Evolutionary conservation across 2,329 filamentous ascomycete genomes (phyloP).

Genomic region (Colletotrichum lentis): DNA sequence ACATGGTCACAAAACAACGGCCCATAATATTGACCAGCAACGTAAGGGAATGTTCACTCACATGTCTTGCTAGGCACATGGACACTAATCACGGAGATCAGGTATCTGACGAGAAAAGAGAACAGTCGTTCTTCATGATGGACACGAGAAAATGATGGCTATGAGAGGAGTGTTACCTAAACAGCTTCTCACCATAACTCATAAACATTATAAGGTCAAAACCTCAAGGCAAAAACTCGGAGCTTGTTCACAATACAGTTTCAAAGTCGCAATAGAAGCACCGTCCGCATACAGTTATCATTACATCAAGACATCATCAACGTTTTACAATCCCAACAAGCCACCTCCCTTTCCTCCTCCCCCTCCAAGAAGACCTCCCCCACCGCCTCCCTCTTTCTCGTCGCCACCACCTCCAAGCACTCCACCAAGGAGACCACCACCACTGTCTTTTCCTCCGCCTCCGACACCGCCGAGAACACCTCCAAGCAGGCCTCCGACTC

Average conservation of each 20-base stretch:
- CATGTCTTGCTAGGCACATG: too few species aligned
- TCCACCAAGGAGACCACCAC: conserved; percentile 20
- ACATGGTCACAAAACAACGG: too few species aligned
- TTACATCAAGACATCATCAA: neutral
- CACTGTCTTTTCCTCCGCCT: conserved; percentile 1
- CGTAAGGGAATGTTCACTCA: too few species aligned
- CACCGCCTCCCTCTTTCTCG: conserved; percentile 8
- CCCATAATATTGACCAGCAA: too few species aligned
- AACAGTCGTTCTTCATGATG: too few species aligned
- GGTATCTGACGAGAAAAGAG: too few species aligned
- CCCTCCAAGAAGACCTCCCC: conserved; percentile 13
- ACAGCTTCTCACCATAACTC: too few species aligned
- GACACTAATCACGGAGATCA: too few species aligned
- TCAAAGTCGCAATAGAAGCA: neutral
- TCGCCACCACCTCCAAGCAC: conserved; percentile 25
- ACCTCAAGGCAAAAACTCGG: too few species aligned
- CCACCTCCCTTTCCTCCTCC: conserved; percentile 16
- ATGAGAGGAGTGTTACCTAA: too few species aligned
- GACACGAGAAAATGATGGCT: too few species aligned
- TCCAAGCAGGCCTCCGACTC: conserved; percentile 27
- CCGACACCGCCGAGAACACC: conserved; percentile 31
- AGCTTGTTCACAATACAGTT: neutral
- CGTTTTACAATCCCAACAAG: neutral
- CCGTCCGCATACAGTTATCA: neutral
- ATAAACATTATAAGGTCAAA: too few species aligned